Conservation (phyloP, 1,284 basidiomycete species). For the Xanthoconium separans region DNA sequence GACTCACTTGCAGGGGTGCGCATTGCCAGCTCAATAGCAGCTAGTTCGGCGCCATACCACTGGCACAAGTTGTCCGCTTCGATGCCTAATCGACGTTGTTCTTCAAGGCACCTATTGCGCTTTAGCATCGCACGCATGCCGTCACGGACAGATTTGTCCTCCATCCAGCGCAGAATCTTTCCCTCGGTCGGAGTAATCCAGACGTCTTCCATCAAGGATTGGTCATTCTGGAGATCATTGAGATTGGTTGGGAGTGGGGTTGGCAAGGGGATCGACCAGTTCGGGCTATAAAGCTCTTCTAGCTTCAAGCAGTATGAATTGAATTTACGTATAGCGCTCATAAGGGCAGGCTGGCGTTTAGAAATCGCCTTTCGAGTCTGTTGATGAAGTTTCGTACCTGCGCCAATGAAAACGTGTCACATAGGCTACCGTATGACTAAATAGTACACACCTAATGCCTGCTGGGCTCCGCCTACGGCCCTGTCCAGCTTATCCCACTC, state of each 20-base stretch:
- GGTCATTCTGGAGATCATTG: slow-evolving; percentile 26
- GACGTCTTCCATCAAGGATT: slow-evolving; percentile 38
- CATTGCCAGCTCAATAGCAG: neutral
- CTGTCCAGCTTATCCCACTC: slow-evolving; percentile 39
- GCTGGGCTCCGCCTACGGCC: slow-evolving; percentile 29
- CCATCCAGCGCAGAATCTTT: slow-evolving; percentile 33
- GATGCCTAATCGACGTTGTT: slow-evolving; percentile 15
- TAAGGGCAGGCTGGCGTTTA: slow-evolving; percentile 4
- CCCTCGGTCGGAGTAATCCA: slow-evolving; percentile 33
- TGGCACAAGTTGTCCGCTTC: slow-evolving; percentile 24
- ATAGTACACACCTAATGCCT: slow-evolving; percentile 28
- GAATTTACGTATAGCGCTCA: slow-evolving; percentile 9
- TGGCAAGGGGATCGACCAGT: slow-evolving; percentile 35
- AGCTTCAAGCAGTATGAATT: slow-evolving; percentile 7
- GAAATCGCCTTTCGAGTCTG: slow-evolving; percentile 10
- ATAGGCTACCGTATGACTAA: too few relatives aligned
- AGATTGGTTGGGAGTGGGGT: slow-evolving; percentile 31
- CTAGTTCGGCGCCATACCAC: neutral
- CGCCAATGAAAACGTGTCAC: too few relatives aligned
- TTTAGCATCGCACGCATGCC: slow-evolving; percentile 35
- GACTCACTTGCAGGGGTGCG: too few relatives aligned
- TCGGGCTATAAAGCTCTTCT: slow-evolving; percentile 20
- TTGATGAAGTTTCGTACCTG: too few relatives aligned
- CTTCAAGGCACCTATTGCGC: slow-evolving; percentile 31
- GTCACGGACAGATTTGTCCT: slow-evolving; percentile 29